Evolutionary conservation across 1,284 basidiomycete species (phyloP), one percentile per base, ranked within the genome.

Genomic region (Apiotrichum siamense): DNA sequence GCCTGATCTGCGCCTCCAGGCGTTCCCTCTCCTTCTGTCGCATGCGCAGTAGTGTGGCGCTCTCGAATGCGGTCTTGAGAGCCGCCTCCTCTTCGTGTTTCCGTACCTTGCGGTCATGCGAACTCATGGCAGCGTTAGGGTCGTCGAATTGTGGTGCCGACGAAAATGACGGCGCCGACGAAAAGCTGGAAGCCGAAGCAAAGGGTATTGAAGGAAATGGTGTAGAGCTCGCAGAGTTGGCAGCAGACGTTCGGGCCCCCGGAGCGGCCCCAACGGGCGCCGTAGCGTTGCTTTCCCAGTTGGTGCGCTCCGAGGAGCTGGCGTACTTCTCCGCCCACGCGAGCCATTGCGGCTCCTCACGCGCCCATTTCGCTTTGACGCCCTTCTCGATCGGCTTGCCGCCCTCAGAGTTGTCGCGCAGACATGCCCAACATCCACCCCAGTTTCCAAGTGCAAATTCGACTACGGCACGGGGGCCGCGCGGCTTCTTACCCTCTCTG

Each of bases 11-110:
- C 56, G 81, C 78, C 61, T 87, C 88, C 26, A 90, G 65, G 40
- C 84, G 76, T 52, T 66, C 60, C 44, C 65, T 50, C 55, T 84
- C 85, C 44, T 56, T 54, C 66, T 90, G 86, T 27, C 88, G 78
- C 72, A 91, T 79, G 7, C 85, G 80, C 77, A 91, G 81, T 36
- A 92, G 76, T 2, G 87, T 90, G 48, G 88, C 70, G 15, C 85
- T 83, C 71, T 91, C 88, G 50, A 84, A 89, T 61, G 90, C 85
- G 2, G 36, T 26, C 6, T 40, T 32, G n/a, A 47, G 21, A 20
- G 85, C 63, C 0, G 80, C 82, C 20, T 60, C 57, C 47, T 62
- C 58, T 24, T 47, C 38, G 26, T 55, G 59, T 38, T 40, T 60
- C 59, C 25, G 48, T 29, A 6, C 59, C 50, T 20, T 65, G 24